A percentile compares a stretch with the other conserved stretches of the same genome.
phyloP scores from a whole-genome alignment of 2,329 filamentous ascomycete species.

The Alternaria longipes region DNA sequence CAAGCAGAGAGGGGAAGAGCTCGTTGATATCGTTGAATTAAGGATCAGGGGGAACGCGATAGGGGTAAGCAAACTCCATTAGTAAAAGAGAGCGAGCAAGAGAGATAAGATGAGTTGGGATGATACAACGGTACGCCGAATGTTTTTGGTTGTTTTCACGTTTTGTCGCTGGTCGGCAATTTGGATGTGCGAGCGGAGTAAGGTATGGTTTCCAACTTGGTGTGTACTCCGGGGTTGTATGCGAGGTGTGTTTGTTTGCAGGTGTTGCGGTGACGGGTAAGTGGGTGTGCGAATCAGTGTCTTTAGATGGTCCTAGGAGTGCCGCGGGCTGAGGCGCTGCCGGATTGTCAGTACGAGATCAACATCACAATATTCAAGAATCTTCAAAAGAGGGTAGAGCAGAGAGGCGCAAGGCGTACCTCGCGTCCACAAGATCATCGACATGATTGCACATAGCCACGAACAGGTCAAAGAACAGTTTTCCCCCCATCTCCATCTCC shows the following conservation, averaged over 20 bases:
- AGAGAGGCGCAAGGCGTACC: conserved; percentile 53
- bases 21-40: conserved; percentile 22
- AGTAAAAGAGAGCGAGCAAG: conserved; percentile 24
- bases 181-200: conserved; percentile 25
- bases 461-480: conserved; percentile 98
- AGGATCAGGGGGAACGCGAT: conserved; percentile 27
- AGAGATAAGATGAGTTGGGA: conserved; percentile 23
- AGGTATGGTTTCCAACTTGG: conserved; percentile 21
- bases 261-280: conserved; percentile 26
- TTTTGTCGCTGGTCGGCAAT: conserved; percentile 38
- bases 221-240: conserved; percentile 28
- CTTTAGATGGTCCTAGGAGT: conserved; percentile 41
- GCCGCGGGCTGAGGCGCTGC: conserved; percentile 32
- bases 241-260: conserved; percentile 20
- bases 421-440: conserved; percentile 91
- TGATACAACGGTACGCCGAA: conserved; percentile 41
- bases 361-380: conserved; percentile 16
- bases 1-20: conserved; percentile 28
- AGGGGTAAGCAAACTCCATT: conserved; percentile 41
- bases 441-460: conserved; percentile 98
- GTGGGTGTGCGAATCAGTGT: conserved; percentile 21
- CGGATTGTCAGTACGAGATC: conserved; percentile 19
- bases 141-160: conserved; percentile 47
- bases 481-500: conserved; percentile 95
- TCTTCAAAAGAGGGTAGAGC: neutral